phyloP scores from a whole-genome alignment of 139 green algal species.

The Diplosphaera chodatii region DNA sequence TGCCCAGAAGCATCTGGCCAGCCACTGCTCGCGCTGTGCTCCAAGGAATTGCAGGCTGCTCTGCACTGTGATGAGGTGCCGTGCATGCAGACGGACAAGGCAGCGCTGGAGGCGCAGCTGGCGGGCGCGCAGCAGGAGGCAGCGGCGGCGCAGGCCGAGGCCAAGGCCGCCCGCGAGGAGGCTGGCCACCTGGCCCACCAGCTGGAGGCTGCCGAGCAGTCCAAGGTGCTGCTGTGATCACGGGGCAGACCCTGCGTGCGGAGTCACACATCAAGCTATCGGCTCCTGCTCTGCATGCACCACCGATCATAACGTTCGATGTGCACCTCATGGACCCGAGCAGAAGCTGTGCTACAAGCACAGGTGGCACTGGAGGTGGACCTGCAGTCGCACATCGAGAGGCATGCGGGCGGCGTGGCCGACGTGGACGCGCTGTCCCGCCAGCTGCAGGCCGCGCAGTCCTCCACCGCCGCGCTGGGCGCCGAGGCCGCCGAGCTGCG shows the following conservation, averaged over 20 bases:
- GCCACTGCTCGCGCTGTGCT: too few relatives aligned
- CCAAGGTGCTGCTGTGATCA: neutral
- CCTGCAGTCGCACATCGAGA: neutral
- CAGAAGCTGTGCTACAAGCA: too few relatives aligned
- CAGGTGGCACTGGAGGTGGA: neutral
- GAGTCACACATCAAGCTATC: too few relatives aligned
- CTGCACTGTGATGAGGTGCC: too few relatives aligned
- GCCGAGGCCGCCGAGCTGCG: conserved; percentile 1
- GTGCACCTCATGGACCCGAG: too few relatives aligned
- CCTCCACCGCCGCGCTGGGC: neutral
- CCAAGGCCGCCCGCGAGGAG: neutral
- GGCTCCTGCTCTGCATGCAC: too few relatives aligned
- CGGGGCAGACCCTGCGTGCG: too few relatives aligned
- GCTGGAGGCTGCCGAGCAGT: neutral
- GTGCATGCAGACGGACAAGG: neutral
- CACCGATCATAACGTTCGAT: too few relatives aligned
- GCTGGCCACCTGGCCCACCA: neutral
- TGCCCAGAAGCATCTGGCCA: too few relatives aligned
- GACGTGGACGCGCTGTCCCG: neutral
- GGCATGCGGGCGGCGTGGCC: neutral
- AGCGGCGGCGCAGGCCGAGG: neutral
- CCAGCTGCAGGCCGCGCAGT: neutral
- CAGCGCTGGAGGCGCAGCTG: neutral
- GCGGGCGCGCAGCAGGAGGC: neutral
- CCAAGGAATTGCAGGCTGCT: too few relatives aligned